Evolutionary conservation across 2,329 filamentous ascomycete genomes (phyloP), one percentile per base, ranked within the genome.

Genomic region (Sporothrix euskadiensis): DNA sequence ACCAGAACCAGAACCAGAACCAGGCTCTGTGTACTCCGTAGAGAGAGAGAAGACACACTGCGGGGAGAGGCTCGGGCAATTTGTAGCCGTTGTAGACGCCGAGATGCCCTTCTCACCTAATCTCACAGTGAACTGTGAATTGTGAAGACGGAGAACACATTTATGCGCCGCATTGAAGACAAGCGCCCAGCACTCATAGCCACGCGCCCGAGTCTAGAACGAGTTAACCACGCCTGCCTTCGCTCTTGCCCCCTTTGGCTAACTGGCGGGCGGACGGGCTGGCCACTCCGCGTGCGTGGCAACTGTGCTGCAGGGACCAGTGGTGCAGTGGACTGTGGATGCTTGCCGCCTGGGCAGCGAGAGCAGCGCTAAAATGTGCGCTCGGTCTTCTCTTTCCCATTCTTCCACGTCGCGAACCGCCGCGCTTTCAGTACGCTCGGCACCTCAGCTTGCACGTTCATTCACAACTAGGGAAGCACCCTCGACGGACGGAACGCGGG

Each of bases 121-220:
- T 8, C 30, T 32, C 16, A 19, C 56, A 1, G 30, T 19, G 52
- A 35, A 39, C 4, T 63, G 61, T 47, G 61, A 44, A 63, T 30
- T 59, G 56, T 35, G 32, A 61, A 16, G 8, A 32, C 56, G 4
- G 32, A 3, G 19, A 16, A 32, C 30, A 19, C 14, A 61, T 39
- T 61, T 61, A 61, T 61, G 61, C 61, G 61, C 61, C 61, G n/a
- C n/a, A 26, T 56, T 26, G 52, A 22, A 19, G 30, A 39, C 10
- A 68, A 68, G 65, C 65, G 65, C 65, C 35, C 35, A 44, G 26
- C 16, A 4, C 10, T 41, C n/a, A 41, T 52, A 68, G 68, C 68
- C 68, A 70, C 32, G 68, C 68, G 68, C 68, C 65, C 68, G 68
- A 70, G 52, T 59, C 68, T 70, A 44, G 52, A 69, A 56, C 66